phyloP scores from a whole-genome alignment of 495 filamentous ascomycete species.

The Penicillium taxi region DNA sequence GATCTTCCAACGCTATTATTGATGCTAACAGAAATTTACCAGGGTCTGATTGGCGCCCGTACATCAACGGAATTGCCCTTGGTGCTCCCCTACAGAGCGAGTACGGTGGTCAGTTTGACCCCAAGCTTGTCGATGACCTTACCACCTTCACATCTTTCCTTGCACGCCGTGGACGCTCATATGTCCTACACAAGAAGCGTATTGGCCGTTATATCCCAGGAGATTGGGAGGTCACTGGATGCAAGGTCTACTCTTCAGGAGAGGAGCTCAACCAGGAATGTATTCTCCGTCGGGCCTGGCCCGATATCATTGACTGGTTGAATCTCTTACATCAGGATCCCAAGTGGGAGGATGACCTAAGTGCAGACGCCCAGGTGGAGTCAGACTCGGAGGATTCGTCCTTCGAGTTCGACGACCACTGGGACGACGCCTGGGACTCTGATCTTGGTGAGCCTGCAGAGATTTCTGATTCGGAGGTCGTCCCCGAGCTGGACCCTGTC shows the following conservation, averaged over 20 bases:
- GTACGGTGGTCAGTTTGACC: slow-evolving; percentile 11
- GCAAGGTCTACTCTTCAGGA: slow-evolving; percentile 43
- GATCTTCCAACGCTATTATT: background rate
- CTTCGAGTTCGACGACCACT: no score
- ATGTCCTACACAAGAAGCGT: slow-evolving; percentile 43
- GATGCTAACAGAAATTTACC: slow-evolving; percentile 1
- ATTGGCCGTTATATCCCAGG: slow-evolving; percentile 43
- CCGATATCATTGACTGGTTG: slow-evolving; percentile 37
- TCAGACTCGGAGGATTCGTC: no score
- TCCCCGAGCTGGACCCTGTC: no score
- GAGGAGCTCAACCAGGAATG: slow-evolving; percentile 33
- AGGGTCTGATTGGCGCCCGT: slow-evolving; percentile 30
- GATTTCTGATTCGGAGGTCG: no score
- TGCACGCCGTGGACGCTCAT: slow-evolving; percentile 51
- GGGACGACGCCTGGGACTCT: no score
- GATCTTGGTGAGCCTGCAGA: no score
- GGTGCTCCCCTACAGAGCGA: slow-evolving; percentile 25
- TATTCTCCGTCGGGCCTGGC: slow-evolving; percentile 33
- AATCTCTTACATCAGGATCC: slow-evolving; percentile 26
- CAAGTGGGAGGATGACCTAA: no score
- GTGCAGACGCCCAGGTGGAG: no score
- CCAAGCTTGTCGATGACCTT: slow-evolving; percentile 3
- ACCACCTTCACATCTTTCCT: slow-evolving; percentile 29
- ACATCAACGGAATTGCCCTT: slow-evolving; percentile 29
- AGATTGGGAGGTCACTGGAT: slow-evolving; percentile 26